Base-by-base conservation (phyloP, 1,284 basidiomycete genomes). In the Amylostereum areolatum region DNA sequence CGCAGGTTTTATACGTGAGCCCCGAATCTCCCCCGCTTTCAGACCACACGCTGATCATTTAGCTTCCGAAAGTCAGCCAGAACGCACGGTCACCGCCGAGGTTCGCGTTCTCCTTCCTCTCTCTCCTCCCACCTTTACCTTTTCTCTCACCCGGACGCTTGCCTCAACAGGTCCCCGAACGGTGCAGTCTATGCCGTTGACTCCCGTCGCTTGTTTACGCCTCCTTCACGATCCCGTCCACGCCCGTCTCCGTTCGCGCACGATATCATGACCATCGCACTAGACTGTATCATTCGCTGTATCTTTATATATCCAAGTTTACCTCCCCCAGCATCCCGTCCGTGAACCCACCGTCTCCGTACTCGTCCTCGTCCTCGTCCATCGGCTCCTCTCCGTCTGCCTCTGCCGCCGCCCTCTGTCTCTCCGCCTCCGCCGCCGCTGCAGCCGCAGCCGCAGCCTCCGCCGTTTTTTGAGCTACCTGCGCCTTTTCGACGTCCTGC, bases 401-500 rank as follows among this genome's bases (percentile, higher is more conserved):
- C 46, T 47, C 52, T 49, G 45, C 54, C 9, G 62, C 67, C 11
- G 58, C 43, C 53, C 47, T 45, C 49, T 47, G 27, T 51, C 62
- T 60, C 53, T 64, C 61, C 48, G 2, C 43, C 46, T 46, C 47
- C 50, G 42, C 54, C 60, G 61, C 53, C 6, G 24, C 37, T 5
- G 67, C 60, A 56, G 69, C 67, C 54, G 74, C 76, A n/a, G 70
- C 65, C 56, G 78, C 72, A 36, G 55, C 53, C 40, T 73, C 75
- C 18, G 78, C 66, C 43, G 74, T 83, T 57, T 74, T 80, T 59
- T 92, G 87, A 60, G 89, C 89, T 34, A 77, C 81, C 64, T 94
- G 90, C 28, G 86, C 85, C 61, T 80, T 83, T 59, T 89, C 76
- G 33, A 97, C 76, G 62, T 97, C 90, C 58, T 87, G 85, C 6